Conservation (phyloP, 2,329 filamentous ascomycete genomes). For the Allantophomopsis cytisporea region DNA sequence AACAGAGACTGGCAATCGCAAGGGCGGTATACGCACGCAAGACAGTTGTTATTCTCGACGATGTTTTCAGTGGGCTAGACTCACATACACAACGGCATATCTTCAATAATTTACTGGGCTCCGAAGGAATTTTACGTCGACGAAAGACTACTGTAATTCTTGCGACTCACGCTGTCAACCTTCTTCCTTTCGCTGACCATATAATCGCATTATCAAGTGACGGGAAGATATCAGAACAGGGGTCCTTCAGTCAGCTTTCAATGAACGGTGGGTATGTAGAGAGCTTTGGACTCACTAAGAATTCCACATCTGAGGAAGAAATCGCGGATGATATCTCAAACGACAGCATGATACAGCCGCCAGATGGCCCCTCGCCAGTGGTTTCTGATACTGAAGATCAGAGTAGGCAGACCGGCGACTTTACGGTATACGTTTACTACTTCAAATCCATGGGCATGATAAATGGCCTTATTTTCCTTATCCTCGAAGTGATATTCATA, state of each 20-base stretch:
- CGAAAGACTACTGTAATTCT: conserved; percentile 20
- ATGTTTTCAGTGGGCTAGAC: conserved; percentile 10
- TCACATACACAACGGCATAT: conserved; percentile 5
- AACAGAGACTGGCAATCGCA: conserved; percentile 7
- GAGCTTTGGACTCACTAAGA: conserved; percentile 2
- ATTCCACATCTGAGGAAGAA: neutral
- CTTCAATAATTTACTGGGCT: conserved; percentile 5
- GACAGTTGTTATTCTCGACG: conserved; percentile 7
- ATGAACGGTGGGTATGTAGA: conserved; percentile 19
- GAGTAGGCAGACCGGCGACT: conserved; percentile 4
- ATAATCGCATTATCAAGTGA: conserved; percentile 19
- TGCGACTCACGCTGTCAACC: conserved; percentile 14
- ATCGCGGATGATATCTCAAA: too few species aligned
- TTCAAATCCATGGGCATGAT: conserved; percentile 7
- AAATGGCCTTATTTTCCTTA: conserved; percentile 6
- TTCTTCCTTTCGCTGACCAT: conserved; percentile 20
- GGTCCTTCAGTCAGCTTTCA: conserved; percentile 20
- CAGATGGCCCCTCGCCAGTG: neutral
- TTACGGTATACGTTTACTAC: conserved; percentile 7
- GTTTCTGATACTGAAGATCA: neutral
- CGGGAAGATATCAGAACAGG: conserved; percentile 20
- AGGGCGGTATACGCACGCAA: conserved; percentile 9
- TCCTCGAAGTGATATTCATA: conserved; percentile 7
- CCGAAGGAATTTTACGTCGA: conserved; percentile 2
- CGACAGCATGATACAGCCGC: neutral